Conservation (phyloP, 257 asterid genomes). For the Ballota nigra region DNA sequence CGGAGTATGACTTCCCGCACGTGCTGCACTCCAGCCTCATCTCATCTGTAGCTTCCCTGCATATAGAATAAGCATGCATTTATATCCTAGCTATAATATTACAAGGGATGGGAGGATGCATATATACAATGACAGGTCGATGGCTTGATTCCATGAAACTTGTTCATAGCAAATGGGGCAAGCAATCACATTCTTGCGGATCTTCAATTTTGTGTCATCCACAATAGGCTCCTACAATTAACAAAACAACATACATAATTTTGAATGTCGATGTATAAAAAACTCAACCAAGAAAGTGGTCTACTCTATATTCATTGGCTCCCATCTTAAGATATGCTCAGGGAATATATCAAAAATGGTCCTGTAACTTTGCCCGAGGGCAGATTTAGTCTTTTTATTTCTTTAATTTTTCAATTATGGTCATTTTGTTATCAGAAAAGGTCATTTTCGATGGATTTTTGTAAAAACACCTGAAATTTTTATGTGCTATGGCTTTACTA, state of each 20-base stretch:
- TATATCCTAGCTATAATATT: neutral
- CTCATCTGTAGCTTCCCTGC: slow-evolving; percentile 50
- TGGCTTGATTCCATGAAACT: slow-evolving; percentile 36
- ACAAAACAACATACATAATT: slow-evolving; percentile 10
- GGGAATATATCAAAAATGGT: too few species aligned
- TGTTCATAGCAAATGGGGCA: slow-evolving; percentile 76
- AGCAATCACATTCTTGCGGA: slow-evolving; percentile 52
- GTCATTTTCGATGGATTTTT: too few species aligned
- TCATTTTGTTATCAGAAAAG: too few species aligned
- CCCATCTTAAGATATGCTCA: too few species aligned
- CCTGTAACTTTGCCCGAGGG: too few species aligned
- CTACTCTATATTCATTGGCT: too few species aligned
- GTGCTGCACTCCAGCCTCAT: slow-evolving; percentile 52
- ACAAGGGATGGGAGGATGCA: slow-evolving; percentile 21
- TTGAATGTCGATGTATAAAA: too few species aligned
- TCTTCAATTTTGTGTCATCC: slow-evolving; percentile 45
- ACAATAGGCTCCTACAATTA: slow-evolving; percentile 39
- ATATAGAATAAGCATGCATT: neutral
- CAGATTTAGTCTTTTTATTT: too few species aligned
- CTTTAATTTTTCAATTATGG: too few species aligned
- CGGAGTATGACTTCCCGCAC: slow-evolving; percentile 62
- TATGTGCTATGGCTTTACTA: too few species aligned
- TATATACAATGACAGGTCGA: slow-evolving; percentile 42
- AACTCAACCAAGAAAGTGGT: too few species aligned
- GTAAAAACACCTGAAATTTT: too few species aligned